These are phyloP conservation scores for Syzygium aromaticum DNA, from an alignment of 345 rosid species.

Conservation along the genomic window DNA sequence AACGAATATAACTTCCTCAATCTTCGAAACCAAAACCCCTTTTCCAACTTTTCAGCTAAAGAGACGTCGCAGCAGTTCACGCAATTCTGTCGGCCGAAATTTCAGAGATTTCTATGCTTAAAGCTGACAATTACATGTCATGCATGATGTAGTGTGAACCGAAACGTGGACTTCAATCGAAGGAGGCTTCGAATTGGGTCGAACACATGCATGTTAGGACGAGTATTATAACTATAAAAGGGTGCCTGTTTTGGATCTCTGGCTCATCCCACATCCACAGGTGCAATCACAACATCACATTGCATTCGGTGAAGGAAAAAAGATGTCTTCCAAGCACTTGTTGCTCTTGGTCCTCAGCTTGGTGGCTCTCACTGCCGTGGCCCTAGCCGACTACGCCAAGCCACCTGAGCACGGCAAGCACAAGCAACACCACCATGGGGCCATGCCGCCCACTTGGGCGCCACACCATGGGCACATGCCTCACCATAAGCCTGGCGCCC, in stretches of 20 bases:
- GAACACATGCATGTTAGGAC: not conserved
- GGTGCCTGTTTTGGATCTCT: not conserved
- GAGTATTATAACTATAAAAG: not conserved
- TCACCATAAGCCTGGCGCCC: not conserved
- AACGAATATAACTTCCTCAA: not conserved
- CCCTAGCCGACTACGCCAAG: not conserved
- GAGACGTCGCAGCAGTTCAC: not conserved
- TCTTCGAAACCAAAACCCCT: not conserved
- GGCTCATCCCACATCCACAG: not conserved
- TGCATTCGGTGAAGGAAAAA: not conserved
- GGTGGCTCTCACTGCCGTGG: constrained; percentile 3
- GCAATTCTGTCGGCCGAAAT: not conserved
- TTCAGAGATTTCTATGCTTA: not conserved
- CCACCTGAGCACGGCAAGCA: not conserved
- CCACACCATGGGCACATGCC: not conserved
- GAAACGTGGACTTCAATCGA: not conserved
- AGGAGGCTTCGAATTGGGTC: not conserved
- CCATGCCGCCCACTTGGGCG: not conserved
- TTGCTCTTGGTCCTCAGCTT: constrained; percentile 9
- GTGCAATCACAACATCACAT: not conserved
- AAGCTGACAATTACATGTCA: not conserved
- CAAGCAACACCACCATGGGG: not conserved
- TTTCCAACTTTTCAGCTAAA: not conserved
- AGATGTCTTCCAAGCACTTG: constrained; percentile 9
- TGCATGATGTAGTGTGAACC: not conserved